Conservation (phyloP, 805 yeast genomes). For the Ogataea pignaliae region DNA sequence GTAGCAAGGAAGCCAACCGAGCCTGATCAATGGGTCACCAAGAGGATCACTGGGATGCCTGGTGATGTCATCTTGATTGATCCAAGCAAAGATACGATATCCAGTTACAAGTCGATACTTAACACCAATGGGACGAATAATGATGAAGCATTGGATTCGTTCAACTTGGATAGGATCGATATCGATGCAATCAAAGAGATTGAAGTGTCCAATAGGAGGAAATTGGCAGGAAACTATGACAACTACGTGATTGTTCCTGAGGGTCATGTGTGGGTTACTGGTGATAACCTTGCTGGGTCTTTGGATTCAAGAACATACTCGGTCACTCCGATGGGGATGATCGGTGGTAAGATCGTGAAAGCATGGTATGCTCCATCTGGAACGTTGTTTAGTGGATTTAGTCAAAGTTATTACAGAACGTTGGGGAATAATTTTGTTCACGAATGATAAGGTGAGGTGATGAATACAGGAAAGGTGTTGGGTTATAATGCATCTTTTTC, state of each 20-base stretch:
- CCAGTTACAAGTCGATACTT: constrained; percentile 22
- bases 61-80: constrained; percentile 83
- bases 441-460: constrained; percentile 17
- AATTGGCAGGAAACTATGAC: constrained; percentile 25
- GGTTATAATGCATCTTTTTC: too few relatives aligned
- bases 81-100: constrained; percentile 58
- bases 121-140: constrained; percentile 2
- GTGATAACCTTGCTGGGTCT: constrained; percentile 85
- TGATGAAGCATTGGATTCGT: constrained; percentile 1
- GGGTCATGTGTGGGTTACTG: constrained; percentile 97
- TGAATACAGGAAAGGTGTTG: background rate
- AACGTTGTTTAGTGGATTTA: constrained; percentile 20
- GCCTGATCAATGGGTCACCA: constrained; percentile 81
- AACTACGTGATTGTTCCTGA: constrained; percentile 75
- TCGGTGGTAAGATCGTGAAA: constrained; percentile 82
- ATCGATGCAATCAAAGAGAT: constrained; percentile 11
- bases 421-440: constrained; percentile 47
- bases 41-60: constrained; percentile 93
- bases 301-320: constrained; percentile 88
- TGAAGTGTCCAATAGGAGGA: constrained; percentile 9
- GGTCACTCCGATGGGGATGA: constrained; percentile 82
- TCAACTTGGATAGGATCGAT: background rate
- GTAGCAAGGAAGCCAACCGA: constrained; percentile 89
- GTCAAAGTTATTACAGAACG: constrained; percentile 50
- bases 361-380: constrained; percentile 47